Percentiles rank a stretch among this genome's conserved stretches.
phyloP scores from a whole-genome alignment of 2,329 filamentous ascomycete genomes.

The Fusarium domesticum region DNA sequence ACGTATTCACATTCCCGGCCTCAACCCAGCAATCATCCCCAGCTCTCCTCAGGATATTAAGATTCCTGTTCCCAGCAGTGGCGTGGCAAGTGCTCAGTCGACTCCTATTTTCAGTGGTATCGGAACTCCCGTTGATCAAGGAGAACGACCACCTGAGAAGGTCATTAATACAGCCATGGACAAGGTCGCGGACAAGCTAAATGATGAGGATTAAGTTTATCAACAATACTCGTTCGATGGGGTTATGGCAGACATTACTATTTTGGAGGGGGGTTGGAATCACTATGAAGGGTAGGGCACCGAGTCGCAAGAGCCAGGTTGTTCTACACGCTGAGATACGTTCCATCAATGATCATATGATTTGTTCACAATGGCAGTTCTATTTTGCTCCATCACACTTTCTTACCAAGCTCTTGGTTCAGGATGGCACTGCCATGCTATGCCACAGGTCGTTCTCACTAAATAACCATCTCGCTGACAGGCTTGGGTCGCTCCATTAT shows the following conservation, averaged over 20 bases:
- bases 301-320: no score
- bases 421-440: no score
- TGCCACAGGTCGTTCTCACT: no score
- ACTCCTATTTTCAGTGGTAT: conserved; percentile 49
- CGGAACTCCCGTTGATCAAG: conserved; percentile 44
- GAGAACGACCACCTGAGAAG: conserved; percentile 45
- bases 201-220: conserved; percentile 46
- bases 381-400: no score
- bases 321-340: no score
- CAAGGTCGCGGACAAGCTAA: conserved; percentile 51
- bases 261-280: conserved; percentile 13
- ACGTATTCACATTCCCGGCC: conserved; percentile 76
- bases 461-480: no score
- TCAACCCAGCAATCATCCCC: conserved; percentile 66
- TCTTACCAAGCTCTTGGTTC: no score
- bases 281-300: no score
- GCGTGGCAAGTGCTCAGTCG: conserved; percentile 35
- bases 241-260: not conserved
- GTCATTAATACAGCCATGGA: conserved; percentile 50
- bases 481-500: no score
- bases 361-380: conserved; percentile 6
- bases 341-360: conserved; percentile 20
- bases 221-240: not conserved
- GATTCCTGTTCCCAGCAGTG: conserved; percentile 62
- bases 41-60: conserved; percentile 77